Base-by-base conservation (phyloP, 2,329 filamentous ascomycete genomes). In the Laburnicola sp. region DNA sequence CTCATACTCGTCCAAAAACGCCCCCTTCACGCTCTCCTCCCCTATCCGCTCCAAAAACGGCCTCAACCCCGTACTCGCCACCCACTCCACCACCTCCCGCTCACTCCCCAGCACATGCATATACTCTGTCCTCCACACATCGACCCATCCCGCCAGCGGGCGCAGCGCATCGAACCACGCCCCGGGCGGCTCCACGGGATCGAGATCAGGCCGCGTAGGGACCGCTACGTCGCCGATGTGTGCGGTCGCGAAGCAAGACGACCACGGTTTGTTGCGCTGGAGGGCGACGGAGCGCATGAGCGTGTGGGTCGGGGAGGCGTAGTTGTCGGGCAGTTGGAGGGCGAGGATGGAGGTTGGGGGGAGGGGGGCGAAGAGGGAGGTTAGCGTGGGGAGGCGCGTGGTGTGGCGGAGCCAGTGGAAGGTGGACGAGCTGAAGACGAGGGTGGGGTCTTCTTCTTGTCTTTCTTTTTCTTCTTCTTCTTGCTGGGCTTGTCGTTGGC, bases 371-470 rank as follows among this genome's bases (percentile, higher is more conserved):
- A 86, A 64, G 2, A 84, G 65, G 0, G 72, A 66, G 7, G 63
- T 67, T 3, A 85, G 68, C 1, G 77, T 71, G 0, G 69, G 65
- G 5, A 85, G 70, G 0, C 82, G 79, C 0, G 74, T 61, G 0
- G 63, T 57, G 1, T 52, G 53, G 0, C 75, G 71, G 3, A 86
- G 67, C 83, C 83, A 86, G 50, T 86, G 83, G 50, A 85, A 78
- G 2, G 81, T 80, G 0, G 83, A 82, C 50, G 85, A 86, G 40
- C 76, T 78, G 59, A 82, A 83, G 41, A 82, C 65, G 0, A 86
- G 60, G 37, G 68, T 57, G 0, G 54, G 46, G 0, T 35, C 34
- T 1, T 27, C 28, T 6, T 11, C n/a, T 0, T n/a, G n/a, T n/a
- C n/a, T n/a, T n/a, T n/a, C n/a, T n/a, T n/a, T n/a, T n/a, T n/a